Conservation (phyloP, 805 yeast genomes). For the Saccharomycopsis sp. region DNA sequence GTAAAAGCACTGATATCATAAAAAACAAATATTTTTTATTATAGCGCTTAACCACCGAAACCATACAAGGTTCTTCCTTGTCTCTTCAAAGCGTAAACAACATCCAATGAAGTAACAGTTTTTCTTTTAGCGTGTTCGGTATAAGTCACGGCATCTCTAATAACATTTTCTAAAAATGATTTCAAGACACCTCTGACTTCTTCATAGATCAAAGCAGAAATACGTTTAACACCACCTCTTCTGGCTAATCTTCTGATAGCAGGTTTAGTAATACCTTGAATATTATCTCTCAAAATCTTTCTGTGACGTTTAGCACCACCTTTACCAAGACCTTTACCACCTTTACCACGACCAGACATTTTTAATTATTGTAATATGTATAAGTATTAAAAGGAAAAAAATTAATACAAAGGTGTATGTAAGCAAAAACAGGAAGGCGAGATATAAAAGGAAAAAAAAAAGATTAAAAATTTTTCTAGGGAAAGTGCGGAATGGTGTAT, state of each 20-base stretch:
- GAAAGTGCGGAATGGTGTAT: conserved; percentile 2
- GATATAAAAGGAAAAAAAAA: conserved; percentile 3
- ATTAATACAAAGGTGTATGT: not conserved
- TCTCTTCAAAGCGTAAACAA: conserved; percentile 67
- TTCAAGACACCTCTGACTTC: conserved; percentile 66
- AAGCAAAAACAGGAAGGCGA: not conserved
- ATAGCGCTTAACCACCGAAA: conserved; percentile 55
- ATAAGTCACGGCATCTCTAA: conserved; percentile 68
- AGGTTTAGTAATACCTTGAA: conserved; percentile 68
- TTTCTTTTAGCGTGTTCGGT: conserved; percentile 74
- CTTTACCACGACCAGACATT: conserved; percentile 72
- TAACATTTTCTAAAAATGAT: conserved; percentile 61
- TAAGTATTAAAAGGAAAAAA: not conserved
- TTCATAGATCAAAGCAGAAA: conserved; percentile 64
- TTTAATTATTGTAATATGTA: conserved; percentile 21
- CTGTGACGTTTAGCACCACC: conserved; percentile 75
- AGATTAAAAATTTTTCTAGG: too few species aligned
- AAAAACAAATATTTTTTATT: too few species aligned
- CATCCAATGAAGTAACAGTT: conserved; percentile 66
- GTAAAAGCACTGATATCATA: too few species aligned
- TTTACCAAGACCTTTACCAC: conserved; percentile 68
- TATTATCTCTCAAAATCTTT: conserved; percentile 69
- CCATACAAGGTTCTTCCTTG: conserved; percentile 72
- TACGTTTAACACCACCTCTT: conserved; percentile 78
- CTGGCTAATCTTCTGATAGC: conserved; percentile 72